phyloP scores from a whole-genome alignment of 306 rosid genomes.

The Ormosia semicastrata region DNA sequence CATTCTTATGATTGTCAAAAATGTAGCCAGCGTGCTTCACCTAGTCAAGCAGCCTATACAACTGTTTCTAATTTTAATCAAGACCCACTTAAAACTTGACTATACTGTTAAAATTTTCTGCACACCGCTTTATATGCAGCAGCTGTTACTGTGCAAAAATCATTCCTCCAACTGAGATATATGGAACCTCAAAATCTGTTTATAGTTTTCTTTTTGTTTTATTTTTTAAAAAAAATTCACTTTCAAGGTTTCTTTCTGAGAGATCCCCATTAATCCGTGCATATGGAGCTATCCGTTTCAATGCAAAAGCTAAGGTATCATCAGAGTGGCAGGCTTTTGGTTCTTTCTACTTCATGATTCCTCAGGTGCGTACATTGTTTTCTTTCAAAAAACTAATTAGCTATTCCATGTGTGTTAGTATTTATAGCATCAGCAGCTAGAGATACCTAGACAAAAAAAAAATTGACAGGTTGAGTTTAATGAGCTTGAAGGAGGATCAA shows the following conservation, averaged over 20 bases:
- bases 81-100: background rate
- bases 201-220: background rate
- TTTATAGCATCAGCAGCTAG: conserved; percentile 62
- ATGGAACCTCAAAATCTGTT: background rate
- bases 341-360: conserved; percentile 87
- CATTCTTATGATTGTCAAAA: background rate
- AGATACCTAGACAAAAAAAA: conserved; percentile 49
- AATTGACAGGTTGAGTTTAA: conserved; percentile 88
- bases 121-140: background rate
- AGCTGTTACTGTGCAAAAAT: background rate
- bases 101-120: background rate
- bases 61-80: background rate
- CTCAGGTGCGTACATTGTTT: conserved; percentile 69
- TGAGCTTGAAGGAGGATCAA: conserved; percentile 82
- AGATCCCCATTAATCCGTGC: conserved; percentile 86
- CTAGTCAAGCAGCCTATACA: background rate
- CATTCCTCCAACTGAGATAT: background rate
- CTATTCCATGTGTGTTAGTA: conserved; percentile 32
- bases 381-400: conserved; percentile 29
- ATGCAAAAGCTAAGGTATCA: conserved; percentile 61
- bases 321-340: conserved; percentile 87
- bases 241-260: conserved; percentile 75
- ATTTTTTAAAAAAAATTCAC: background rate
- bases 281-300: conserved; percentile 88
- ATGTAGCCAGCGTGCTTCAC: background rate